These are phyloP conservation scores for Saturnispora silvae DNA, from an alignment of 805 yeast species.

Conservation along the genomic window DNA sequence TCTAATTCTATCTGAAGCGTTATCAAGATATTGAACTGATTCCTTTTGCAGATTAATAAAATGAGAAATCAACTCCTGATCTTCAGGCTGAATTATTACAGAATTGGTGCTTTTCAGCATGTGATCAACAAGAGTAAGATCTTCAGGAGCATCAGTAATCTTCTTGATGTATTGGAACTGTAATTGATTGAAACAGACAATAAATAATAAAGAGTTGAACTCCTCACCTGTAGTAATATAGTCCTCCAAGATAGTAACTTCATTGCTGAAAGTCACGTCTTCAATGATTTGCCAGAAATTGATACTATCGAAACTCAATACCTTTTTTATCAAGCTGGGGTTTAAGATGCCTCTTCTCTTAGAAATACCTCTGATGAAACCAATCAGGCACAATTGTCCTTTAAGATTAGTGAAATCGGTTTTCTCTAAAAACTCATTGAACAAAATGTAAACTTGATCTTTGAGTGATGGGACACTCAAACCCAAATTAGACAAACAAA, in stretches of 20 bases:
- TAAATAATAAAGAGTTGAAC: conserved; percentile 23
- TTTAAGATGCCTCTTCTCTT: conserved; percentile 17
- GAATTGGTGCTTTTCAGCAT: conserved; percentile 11
- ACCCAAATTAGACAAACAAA: conserved; percentile 24
- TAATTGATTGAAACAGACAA: conserved; percentile 18
- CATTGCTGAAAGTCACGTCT: conserved; percentile 13
- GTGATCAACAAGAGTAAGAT: conserved; percentile 12
- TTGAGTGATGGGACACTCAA: conserved; percentile 13
- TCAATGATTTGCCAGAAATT: conserved; percentile 22
- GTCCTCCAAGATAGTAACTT: conserved; percentile 18
- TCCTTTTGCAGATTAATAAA: conserved; percentile 14
- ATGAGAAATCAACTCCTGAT: conserved; percentile 12
- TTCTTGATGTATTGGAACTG: conserved; percentile 18
- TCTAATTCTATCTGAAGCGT: conserved; percentile 18
- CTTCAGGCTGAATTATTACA: conserved; percentile 8
- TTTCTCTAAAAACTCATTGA: conserved; percentile 4
- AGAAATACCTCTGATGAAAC: conserved; percentile 23
- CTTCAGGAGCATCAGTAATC: conserved; percentile 10
- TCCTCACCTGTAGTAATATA: conserved; percentile 26
- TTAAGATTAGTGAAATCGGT: conserved; percentile 4
- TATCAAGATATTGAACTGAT: conserved; percentile 17
- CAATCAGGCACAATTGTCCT: conserved; percentile 22
- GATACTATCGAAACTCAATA: conserved; percentile 20
- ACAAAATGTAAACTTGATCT: conserved; percentile 6
- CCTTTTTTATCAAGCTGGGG: conserved; percentile 12